Evolutionary conservation across 2,329 filamentous ascomycete species (phyloP), one percentile per base, ranked within the genome.

Genomic region (Alternaria postmessia): DNA sequence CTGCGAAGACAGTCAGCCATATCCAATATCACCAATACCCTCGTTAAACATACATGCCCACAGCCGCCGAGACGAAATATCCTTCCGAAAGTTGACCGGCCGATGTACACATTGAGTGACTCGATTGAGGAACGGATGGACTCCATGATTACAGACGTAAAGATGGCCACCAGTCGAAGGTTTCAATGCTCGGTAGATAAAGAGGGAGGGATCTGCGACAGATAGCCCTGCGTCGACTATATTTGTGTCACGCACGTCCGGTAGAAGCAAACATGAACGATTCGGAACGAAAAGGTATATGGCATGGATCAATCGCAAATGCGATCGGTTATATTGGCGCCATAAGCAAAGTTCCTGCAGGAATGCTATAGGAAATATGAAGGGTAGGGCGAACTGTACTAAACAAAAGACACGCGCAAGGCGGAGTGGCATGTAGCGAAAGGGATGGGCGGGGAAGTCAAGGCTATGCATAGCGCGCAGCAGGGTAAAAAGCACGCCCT

Each of bases 51-150:
- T 85, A 92, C 90, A 87, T 94, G 91, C 70, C 92, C 92, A 39
- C 87, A 93, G 64, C 91, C 91, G 66, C 96, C 91, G 32, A 96
- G 86, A 66, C 88, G 88, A 80, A 96, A 96, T 47, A 79, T 71
- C 12, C 76, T 75, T 30, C 78, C 78, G 61, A 80, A 78, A 3
- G 71, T 78, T 11, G 78, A 79, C 44, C 66, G 53, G 22, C 71
- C 70, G 24, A 76, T 54, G 38, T 63, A 67, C 26, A 39, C 53
- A 53, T 78, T 75, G 59, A 75, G 52, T 11, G 59, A 58, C 18
- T 74, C 61, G 46, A 68, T 16, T 12, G 58, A 61, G 20, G 51
- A 59, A 20, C 64, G 65, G 48, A 72, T 51, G 36, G 63, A 46
- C 18, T 72, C 65, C 75, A 77, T 77, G 51, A 38, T 70, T 51